Evolutionary conservation across 2,329 filamentous ascomycete species (phyloP).

Genomic region (Xylaria sp.): DNA sequence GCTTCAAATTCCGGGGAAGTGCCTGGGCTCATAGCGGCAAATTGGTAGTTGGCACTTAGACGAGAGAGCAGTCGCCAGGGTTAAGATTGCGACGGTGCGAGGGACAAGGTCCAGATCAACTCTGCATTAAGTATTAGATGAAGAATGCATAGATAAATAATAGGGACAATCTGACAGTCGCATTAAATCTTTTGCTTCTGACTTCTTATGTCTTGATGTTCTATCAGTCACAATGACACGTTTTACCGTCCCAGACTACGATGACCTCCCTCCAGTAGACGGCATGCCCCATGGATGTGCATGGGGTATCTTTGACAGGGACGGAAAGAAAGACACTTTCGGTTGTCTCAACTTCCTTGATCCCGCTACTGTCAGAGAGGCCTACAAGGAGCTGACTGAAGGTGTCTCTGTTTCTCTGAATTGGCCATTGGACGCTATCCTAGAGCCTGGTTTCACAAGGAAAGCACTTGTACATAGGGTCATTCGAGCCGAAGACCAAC

Average conservation of each 20-base stretch:
- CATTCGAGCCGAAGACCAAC: not conserved
- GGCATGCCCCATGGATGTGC: conserved; percentile 4
- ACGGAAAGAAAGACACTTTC: not conserved
- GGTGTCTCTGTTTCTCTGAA: conserved; percentile 3
- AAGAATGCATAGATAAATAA: not conserved
- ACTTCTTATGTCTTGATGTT: not conserved
- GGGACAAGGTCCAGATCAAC: not conserved
- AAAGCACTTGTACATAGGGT: not conserved
- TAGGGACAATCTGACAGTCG: not conserved
- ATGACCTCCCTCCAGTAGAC: not conserved
- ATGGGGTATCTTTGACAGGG: not conserved
- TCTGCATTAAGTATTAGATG: not conserved
- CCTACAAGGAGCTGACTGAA: conserved; percentile 3
- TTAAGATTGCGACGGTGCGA: not conserved
- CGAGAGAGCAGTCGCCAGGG: not conserved
- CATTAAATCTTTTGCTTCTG: not conserved
- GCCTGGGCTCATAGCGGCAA: not conserved
- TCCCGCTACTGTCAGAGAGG: not conserved
- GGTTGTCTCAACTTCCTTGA: conserved; percentile 4
- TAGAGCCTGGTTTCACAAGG: not conserved
- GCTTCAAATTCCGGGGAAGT: not conserved
- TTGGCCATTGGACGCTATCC: not conserved
- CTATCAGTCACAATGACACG: not conserved
- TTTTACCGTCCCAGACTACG: conserved; percentile 4
- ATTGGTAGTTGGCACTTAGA: not conserved